Conservation (phyloP, 2,329 filamentous ascomycete species). For the Colletotrichum paranaense region DNA sequence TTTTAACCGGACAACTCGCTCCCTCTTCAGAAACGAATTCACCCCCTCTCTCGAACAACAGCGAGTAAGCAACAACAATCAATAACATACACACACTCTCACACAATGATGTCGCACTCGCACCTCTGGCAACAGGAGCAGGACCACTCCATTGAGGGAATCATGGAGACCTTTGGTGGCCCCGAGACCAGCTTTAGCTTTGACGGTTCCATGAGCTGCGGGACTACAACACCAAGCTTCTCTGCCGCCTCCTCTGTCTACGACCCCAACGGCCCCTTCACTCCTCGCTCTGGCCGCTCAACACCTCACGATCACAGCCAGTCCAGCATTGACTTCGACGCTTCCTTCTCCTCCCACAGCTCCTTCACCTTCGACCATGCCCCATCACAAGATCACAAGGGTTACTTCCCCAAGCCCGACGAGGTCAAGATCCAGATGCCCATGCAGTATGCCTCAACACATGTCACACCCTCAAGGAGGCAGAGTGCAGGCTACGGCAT, state of each 20-base stretch:
- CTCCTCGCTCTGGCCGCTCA: constrained; percentile 57
- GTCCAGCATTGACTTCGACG: constrained; percentile 51
- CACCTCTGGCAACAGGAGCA: constrained; percentile 33
- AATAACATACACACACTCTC: constrained; percentile 1
- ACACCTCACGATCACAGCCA: constrained; percentile 48
- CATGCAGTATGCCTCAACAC: constrained; percentile 27
- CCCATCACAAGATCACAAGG: constrained; percentile 24
- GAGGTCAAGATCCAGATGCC: constrained; percentile 30
- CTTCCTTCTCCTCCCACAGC: constrained; percentile 42
- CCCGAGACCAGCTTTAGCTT: constrained; percentile 34
- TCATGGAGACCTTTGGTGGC: constrained; percentile 33
- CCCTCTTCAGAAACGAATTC: constrained; percentile 34
- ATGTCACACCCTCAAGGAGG: constrained; percentile 32
- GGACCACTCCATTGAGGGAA: constrained; percentile 32
- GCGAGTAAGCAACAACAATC: constrained; percentile 31
- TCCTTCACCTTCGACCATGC: constrained; percentile 38
- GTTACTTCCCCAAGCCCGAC: constrained; percentile 32
- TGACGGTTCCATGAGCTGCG: constrained; percentile 32
- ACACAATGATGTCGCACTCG: constrained; percentile 34
- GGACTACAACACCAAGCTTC: constrained; percentile 35
- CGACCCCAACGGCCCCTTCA: constrained; percentile 57
- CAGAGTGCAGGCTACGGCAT: constrained; percentile 38
- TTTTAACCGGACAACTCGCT: constrained; percentile 32
- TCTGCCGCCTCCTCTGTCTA: constrained; percentile 50
- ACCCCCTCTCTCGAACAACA: constrained; percentile 26